Conservation (phyloP, 2,329 filamentous ascomycete species). For the Thielaviopsis musarum region DNA sequence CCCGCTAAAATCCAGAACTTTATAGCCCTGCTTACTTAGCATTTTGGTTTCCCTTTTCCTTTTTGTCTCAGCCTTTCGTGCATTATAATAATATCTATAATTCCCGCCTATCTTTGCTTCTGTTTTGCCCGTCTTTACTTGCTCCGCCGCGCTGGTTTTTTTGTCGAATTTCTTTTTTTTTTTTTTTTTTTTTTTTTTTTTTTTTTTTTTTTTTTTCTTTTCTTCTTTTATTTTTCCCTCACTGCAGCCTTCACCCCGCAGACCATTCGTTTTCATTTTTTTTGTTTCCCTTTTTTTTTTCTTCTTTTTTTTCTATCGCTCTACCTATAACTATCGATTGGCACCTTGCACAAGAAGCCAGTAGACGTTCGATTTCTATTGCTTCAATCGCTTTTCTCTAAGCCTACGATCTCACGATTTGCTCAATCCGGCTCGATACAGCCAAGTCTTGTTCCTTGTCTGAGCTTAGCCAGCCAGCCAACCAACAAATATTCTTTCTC, state of each 20-base stretch:
- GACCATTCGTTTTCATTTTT: background rate
- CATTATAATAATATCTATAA: background rate
- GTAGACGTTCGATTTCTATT: background rate
- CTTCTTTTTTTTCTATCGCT: background rate
- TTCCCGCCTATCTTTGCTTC: background rate
- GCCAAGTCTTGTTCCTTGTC: background rate
- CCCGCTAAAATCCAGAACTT: background rate
- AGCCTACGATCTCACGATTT: background rate
- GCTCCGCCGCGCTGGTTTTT: background rate
- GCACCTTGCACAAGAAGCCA: no score
- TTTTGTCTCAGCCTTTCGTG: background rate
- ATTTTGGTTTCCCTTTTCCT: background rate
- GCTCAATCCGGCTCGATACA: background rate
- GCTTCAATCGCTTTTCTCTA: background rate
- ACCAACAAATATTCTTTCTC: background rate
- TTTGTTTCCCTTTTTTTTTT: background rate
- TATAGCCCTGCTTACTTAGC: background rate
- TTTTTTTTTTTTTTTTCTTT: background rate
- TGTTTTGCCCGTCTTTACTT: background rate
- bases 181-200: background rate
- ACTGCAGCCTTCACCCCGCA: background rate
- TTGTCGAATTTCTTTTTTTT: background rate
- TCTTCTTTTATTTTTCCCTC: background rate
- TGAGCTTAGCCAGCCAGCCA: background rate
- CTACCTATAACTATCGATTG: background rate